Conservation (phyloP, 768 basidiomycete genomes). For the Tylopilus subfusipes region DNA sequence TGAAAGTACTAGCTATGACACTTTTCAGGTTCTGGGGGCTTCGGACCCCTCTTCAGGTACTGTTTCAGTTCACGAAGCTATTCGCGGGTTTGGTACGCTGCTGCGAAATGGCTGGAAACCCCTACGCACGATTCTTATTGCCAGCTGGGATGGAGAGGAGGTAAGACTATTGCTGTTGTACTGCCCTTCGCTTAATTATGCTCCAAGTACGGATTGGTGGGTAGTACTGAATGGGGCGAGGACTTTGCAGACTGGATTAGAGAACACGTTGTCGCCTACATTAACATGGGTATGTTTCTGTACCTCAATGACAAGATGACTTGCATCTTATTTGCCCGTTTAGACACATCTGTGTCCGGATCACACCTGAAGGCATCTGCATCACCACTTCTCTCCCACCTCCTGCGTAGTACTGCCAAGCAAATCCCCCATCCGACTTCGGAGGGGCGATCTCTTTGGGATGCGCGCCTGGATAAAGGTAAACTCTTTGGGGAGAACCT, state of each 20-base stretch:
- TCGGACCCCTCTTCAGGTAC: conserved; percentile 57
- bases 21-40: conserved; percentile 45
- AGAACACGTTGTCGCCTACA: conserved; percentile 79
- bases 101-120: conserved; percentile 62
- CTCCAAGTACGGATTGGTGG: conserved; percentile 63
- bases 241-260: conserved; percentile 83
- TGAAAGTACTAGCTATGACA: not conserved
- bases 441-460: conserved; percentile 69
- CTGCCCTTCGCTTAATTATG: conserved; percentile 1
- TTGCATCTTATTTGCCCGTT: conserved; percentile 27
- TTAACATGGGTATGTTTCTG: conserved; percentile 62
- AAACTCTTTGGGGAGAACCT: conserved; percentile 36
- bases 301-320: conserved; percentile 28
- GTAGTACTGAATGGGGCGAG: conserved; percentile 93
- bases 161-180: conserved; percentile 26
- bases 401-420: conserved; percentile 64
- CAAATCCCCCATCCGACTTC: conserved; percentile 73
- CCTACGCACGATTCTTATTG: conserved; percentile 67
- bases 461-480: conserved; percentile 57
- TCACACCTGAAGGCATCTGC: conserved; percentile 49
- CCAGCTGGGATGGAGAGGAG: conserved; percentile 81
- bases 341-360: conserved; percentile 54
- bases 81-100: conserved; percentile 53
- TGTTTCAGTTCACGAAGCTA: conserved; percentile 50
- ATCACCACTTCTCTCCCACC: conserved; percentile 80